Evolutionary conservation across 2,329 filamentous ascomycete species (phyloP), one percentile per base, ranked within the genome.

Genomic region (Colletotrichum echinochloae): DNA sequence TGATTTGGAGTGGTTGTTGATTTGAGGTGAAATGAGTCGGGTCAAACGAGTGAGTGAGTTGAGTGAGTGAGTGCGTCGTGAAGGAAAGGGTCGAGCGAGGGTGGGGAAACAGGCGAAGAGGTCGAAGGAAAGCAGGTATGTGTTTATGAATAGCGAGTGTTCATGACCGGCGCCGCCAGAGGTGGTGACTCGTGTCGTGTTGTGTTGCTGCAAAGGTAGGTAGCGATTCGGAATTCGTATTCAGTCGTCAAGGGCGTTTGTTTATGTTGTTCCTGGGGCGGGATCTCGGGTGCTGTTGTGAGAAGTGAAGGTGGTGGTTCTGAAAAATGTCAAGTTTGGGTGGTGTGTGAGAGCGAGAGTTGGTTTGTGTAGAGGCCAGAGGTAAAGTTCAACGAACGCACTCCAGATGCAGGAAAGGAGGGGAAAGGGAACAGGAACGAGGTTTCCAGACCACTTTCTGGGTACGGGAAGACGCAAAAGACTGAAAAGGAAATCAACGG

Each of bases 91-190:
- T n/a, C n/a, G 37, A 16, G 2, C 12, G 37, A 44, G 41, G 18
- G 9, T 20, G 9, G 20, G n/a, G 23, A 30, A 67, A 59, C 23
- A 54, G 54, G 20, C 51, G 46, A 55, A 61, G 52, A 44, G 2
- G 55, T 44, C 33, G 33, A 20, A 33, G 14, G 14, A 14, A 37
- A 20, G 20, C 33, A 39, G 23, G 8, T 35, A 49, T 51, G n/a
- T 54, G 65, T 60, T 44, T 70, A 71, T 5, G 1, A 30, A 20
- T 48, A 67, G 51, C 57, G 67, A 70, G 16, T 54, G 39, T 59
- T 49, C 67, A 67, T 70, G 51, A 3, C 56, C 46, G 57, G 37
- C 57, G 44, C 7, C 30, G 64, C 37, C 18, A 39, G 44, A 23
- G 30, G 26, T 37, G 35, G 28, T 52, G 8, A 33, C 12, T 20